A percentile compares a stretch with the other conserved stretches of the same genome.
phyloP scores from a whole-genome alignment of 176 grass and related monocot species.

The Puya raimondii region DNA sequence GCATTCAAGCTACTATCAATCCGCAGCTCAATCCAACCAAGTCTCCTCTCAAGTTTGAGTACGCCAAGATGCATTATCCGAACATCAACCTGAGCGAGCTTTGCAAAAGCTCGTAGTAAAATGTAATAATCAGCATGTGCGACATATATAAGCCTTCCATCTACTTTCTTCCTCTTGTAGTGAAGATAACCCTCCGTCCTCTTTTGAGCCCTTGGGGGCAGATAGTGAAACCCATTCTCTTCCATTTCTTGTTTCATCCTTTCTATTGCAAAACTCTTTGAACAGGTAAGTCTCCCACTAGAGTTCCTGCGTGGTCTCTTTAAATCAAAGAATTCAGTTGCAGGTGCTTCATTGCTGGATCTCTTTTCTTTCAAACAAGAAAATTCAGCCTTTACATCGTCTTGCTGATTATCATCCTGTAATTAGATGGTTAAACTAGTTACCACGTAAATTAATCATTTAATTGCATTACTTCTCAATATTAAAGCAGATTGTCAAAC shows the following conservation, averaged over 20 bases:
- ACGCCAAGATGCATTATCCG: slow-evolving; percentile 60
- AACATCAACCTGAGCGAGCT: slow-evolving; percentile 59
- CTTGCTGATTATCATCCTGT: slow-evolving; percentile 46
- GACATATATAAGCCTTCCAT: slow-evolving; percentile 39
- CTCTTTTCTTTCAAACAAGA: slow-evolving; percentile 17
- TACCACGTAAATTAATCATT: background rate
- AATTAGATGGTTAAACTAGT: slow-evolving; percentile 3
- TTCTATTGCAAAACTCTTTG: slow-evolving; percentile 29
- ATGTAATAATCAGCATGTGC: slow-evolving; percentile 92
- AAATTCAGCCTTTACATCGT: slow-evolving; percentile 13
- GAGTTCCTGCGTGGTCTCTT: slow-evolving; percentile 1
- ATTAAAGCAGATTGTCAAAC: background rate
- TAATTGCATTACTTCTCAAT: background rate
- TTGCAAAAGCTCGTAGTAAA: slow-evolving; percentile 59
- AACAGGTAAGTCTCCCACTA: slow-evolving; percentile 1
- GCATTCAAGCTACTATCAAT: slow-evolving; percentile 25
- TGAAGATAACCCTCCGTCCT: slow-evolving; percentile 61
- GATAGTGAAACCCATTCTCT: slow-evolving; percentile 55
- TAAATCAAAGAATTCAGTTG: slow-evolving; percentile 1
- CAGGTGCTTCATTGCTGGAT: slow-evolving; percentile 22
- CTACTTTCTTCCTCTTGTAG: slow-evolving; percentile 42
- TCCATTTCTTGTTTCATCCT: slow-evolving; percentile 67
- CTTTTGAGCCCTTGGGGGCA: slow-evolving; percentile 32
- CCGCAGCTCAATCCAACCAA: slow-evolving; percentile 48
- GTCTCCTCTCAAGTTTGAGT: slow-evolving; percentile 68